Base-by-base conservation (phyloP, 1,284 basidiomycete genomes). In the Naganishia liquefaciens region DNA sequence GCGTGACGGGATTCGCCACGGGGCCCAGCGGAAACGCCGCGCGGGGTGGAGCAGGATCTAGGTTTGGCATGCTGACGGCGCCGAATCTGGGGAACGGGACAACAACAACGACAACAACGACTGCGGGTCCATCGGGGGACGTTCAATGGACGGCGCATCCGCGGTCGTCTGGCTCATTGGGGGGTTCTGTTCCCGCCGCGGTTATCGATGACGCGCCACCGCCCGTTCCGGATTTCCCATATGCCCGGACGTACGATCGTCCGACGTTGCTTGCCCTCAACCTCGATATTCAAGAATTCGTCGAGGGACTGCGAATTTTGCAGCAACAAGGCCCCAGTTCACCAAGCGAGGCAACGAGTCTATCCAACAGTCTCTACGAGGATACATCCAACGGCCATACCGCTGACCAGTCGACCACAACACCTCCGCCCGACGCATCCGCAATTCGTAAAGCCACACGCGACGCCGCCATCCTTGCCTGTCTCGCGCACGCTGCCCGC, bases 261-360 rank as follows among this genome's bases (percentile, higher is more conserved):
- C 62, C 65, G 23, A 54, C 51, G 6, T 42, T 54, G 13, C 58
- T 79, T 57, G 67, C 68, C 21, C 70, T 79, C 44, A 77, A 79
- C 58, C 72, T 79, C 15, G 73, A 75, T 43, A 77, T 77, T 54
- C 77, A 79, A 58, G 69, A 72, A 63, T 79, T 76, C 55, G 77
- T 79, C 67, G 71, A 75, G 58, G 68, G 67, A 6, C 69, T 74
- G 42, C 63, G 74, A 9, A 19, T 54, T 5, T 39, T 66, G 27
- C 51, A 54, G 44, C 47, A 58, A 28, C 54, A 58, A 17, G 58
- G 61, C n/a, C 64, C 64, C 44, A 61, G 57, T 54, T 65, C 64
- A 23, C 64, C 64, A 5, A 60, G 57, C 40, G 57, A 60, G 46
- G 57, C 55, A 3, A 44, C 60, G 40, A 50, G 60, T 39, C 49